A percentile compares a stretch with the other conserved stretches of the same genome.
These are phyloP conservation scores for Jacaranda copaia DNA, from an alignment of 257 asterid species.

Conservation along the genomic window DNA sequence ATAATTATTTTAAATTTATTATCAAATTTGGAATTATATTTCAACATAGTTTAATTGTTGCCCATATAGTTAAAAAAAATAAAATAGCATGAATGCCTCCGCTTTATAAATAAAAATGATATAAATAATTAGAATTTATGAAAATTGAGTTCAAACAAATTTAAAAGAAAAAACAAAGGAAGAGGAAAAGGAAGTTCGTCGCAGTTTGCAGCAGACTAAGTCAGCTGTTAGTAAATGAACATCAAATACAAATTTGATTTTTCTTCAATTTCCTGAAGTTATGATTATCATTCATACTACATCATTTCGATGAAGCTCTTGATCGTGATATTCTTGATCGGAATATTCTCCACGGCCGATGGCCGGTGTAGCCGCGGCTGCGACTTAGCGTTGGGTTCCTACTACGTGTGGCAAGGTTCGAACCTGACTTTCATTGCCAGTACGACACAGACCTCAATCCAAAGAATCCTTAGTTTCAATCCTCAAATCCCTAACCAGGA, in stretches of 20 bases:
- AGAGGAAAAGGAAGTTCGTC: neutral
- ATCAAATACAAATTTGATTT: slow-evolving; percentile 31
- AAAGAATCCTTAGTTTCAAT: slow-evolving; percentile 48
- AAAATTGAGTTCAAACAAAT: neutral
- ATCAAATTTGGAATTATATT: neutral
- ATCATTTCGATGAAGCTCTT: slow-evolving; percentile 39
- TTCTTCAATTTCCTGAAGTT: slow-evolving; percentile 13
- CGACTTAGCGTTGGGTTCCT: slow-evolving; percentile 73
- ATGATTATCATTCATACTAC: slow-evolving; percentile 16
- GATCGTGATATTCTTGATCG: slow-evolving; percentile 31
- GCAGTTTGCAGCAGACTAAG: neutral
- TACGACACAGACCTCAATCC: slow-evolving; percentile 32
- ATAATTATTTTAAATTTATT: neutral
- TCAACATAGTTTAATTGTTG: neutral
- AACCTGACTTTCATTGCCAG: slow-evolving; percentile 46
- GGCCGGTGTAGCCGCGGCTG: slow-evolving; percentile 70
- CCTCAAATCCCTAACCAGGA: slow-evolving; percentile 57
- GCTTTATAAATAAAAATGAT: too few species aligned
- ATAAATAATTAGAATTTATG: too few species aligned
- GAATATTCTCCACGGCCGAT: slow-evolving; percentile 46
- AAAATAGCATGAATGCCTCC: too few species aligned
- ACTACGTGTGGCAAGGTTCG: slow-evolving; percentile 45
- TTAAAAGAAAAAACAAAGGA: neutral
- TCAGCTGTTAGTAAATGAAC: slow-evolving; percentile 24
- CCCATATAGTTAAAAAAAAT: too few species aligned